Percentiles rank a stretch among this genome's conserved stretches.
phyloP scores from a whole-genome alignment of 2,329 filamentous ascomycete genomes.

The Alternaria gansuensis region DNA sequence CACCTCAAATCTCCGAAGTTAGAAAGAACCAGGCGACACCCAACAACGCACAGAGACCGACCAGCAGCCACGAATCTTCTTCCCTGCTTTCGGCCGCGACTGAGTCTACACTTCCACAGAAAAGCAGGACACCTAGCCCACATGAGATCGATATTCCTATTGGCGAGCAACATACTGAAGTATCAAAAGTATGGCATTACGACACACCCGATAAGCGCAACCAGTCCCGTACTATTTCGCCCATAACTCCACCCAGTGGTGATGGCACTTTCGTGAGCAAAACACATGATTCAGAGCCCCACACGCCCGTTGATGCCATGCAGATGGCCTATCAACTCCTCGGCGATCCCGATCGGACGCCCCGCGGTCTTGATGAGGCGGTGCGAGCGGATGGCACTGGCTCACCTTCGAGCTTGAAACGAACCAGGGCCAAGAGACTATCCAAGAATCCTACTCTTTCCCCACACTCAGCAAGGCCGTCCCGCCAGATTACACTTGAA shows the following conservation, averaged over 20 bases:
- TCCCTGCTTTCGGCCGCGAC: constrained; percentile 57
- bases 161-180: constrained; percentile 63
- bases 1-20: constrained; percentile 62
- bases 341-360: constrained; percentile 43
- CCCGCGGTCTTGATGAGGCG: constrained; percentile 51
- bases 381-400: constrained; percentile 42
- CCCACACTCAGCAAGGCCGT: constrained; percentile 41
- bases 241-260: constrained; percentile 50
- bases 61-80: constrained; percentile 64
- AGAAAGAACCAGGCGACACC: constrained; percentile 63
- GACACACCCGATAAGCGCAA: constrained; percentile 45
- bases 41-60: constrained; percentile 50
- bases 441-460: constrained; percentile 44
- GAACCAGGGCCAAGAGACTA: constrained; percentile 53
- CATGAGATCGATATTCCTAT: constrained; percentile 69
- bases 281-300: constrained; percentile 22
- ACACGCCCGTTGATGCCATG: constrained; percentile 30
- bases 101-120: constrained; percentile 45
- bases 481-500: constrained; percentile 49
- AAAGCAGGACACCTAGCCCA: constrained; percentile 58
- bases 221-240: constrained; percentile 45
- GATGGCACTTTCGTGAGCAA: constrained; percentile 47
- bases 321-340: constrained; percentile 24
- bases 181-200: constrained; percentile 57
- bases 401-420: constrained; percentile 48